These are phyloP conservation scores for Trichoderma sp. DNA, from an alignment of 2,329 filamentous ascomycete genomes.

Conservation along the genomic window DNA sequence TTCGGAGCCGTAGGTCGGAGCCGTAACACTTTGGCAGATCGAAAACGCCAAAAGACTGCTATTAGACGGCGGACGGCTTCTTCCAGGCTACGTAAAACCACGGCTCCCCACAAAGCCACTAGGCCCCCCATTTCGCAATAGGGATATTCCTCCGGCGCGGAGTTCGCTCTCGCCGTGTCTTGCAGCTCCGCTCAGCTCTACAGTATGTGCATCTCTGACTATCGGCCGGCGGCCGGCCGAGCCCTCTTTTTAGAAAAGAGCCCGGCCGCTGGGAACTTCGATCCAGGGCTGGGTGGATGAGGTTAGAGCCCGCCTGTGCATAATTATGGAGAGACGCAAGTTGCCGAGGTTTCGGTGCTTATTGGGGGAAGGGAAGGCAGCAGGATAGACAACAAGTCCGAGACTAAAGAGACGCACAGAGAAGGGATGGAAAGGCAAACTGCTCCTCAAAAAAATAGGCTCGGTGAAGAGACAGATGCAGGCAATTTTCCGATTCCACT, in stretches of 20 bases:
- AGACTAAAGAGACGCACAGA: not conserved
- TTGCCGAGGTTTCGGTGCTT: conserved; percentile 25
- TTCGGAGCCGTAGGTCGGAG: not conserved
- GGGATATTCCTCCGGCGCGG: conserved; percentile 27
- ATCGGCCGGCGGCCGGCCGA: conserved; percentile 21
- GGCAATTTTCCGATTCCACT: conserved; percentile 1
- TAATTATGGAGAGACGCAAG: conserved; percentile 6
- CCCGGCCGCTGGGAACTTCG: not conserved
- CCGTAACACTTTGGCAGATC: not conserved
- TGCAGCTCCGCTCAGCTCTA: conserved; percentile 12
- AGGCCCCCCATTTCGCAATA: conserved; percentile 24
- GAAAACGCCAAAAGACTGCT: no score
- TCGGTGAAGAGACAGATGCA: conserved; percentile 23
- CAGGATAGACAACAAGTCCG: not conserved
- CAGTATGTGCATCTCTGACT: not conserved
- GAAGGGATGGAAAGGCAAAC: not conserved
- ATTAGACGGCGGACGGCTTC: not conserved
- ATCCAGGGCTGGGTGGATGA: not conserved
- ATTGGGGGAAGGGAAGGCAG: not conserved
- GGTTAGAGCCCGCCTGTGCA: conserved; percentile 11
- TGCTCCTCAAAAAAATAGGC: conserved; percentile 7
- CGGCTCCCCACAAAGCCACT: conserved; percentile 19
- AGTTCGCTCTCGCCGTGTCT: conserved; percentile 20
- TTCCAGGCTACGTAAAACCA: not conserved
- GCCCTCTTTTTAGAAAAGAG: conserved; percentile 20